Percentiles rank a stretch among this genome's conserved stretches.
phyloP scores from a whole-genome alignment of 164 flowering plant genomes.

The Cinnamomum chago region DNA sequence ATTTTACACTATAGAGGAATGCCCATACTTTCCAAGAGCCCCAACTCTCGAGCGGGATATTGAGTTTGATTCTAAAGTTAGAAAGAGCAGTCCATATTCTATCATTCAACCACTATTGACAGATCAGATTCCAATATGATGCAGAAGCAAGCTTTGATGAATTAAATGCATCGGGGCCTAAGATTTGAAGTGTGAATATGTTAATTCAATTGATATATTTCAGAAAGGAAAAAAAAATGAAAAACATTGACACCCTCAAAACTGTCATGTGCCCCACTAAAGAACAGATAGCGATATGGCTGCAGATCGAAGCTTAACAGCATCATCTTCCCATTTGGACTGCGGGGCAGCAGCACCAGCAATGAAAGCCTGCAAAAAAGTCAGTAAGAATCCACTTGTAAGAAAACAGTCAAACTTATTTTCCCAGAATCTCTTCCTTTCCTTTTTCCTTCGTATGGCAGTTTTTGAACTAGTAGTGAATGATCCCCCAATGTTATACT shows the following conservation, averaged over 20 bases:
- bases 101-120: too few species aligned
- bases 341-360: slow-evolving; percentile 89
- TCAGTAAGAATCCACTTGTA: not conserved
- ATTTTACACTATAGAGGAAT: too few species aligned
- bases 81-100: too few species aligned
- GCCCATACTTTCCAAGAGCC: too few species aligned
- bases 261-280: slow-evolving; percentile 17
- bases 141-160: not conserved
- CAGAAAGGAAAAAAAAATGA: not conserved
- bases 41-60: too few species aligned
- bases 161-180: not conserved
- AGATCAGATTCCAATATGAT: too few species aligned
- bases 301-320: slow-evolving; percentile 87
- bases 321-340: slow-evolving; percentile 79
- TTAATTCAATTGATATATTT: not conserved
- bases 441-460: too few species aligned
- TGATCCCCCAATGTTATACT: not conserved
- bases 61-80: too few species aligned
- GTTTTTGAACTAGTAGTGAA: not conserved
- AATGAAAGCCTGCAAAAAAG: slow-evolving; percentile 49
- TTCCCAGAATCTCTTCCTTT: not conserved
- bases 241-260: not conserved
- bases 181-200: not conserved
- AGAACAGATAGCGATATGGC: slow-evolving; percentile 74
- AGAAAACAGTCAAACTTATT: not conserved